phyloP scores from a whole-genome alignment of 2,329 filamentous ascomycete species.

The Drechslera avenae region DNA sequence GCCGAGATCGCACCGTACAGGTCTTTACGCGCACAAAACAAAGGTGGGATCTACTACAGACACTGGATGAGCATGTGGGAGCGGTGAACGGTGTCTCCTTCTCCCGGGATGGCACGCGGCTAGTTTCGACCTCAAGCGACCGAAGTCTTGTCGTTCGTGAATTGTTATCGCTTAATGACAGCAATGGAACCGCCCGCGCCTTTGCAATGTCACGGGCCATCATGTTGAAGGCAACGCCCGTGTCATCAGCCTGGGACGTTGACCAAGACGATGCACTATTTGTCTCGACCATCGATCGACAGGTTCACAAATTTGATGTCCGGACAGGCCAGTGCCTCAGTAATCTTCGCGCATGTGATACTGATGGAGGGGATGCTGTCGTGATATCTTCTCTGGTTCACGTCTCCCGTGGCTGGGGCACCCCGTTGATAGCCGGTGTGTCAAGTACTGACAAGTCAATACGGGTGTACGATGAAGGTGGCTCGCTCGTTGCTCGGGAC shows the following conservation, averaged over 20 bases:
- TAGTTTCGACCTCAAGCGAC: constrained; percentile 84
- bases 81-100: constrained; percentile 81
- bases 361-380: constrained; percentile 78
- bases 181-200: constrained; percentile 65
- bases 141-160: constrained; percentile 85
- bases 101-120: constrained; percentile 68
- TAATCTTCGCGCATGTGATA: constrained; percentile 83
- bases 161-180: constrained; percentile 70
- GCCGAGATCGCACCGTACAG: constrained; percentile 86
- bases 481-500: constrained; percentile 80
- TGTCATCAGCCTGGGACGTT: constrained; percentile 76
- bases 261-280: constrained; percentile 63
- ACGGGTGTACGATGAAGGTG: constrained; percentile 82
- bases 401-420: constrained; percentile 59
- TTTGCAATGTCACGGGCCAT: constrained; percentile 79
- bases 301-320: constrained; percentile 65
- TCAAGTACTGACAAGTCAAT: constrained; percentile 97
- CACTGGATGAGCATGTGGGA: constrained; percentile 87
- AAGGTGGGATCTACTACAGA: constrained; percentile 80
- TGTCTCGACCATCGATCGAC: constrained; percentile 66
- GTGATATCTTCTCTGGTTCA: constrained; percentile 78
- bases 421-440: constrained; percentile 79
- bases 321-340: constrained; percentile 70
- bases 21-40: constrained; percentile 71
- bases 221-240: constrained; percentile 81